Evolutionary conservation across 1,284 basidiomycete genomes (phyloP), one percentile per base, ranked within the genome.

Genomic region (Wolfiporia cocos): DNA sequence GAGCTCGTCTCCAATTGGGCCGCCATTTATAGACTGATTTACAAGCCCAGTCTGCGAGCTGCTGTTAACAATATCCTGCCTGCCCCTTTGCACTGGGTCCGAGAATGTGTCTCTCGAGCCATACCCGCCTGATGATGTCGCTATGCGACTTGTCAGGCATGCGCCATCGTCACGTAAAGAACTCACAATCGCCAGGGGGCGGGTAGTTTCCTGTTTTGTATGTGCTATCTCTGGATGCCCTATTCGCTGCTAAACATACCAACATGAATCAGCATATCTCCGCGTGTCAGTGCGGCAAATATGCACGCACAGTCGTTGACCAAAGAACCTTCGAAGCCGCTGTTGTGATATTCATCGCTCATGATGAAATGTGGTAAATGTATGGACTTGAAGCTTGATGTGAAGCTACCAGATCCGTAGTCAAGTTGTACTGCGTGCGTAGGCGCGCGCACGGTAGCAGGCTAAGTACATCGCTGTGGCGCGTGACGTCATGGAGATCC

Each of bases 91-190:
- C 4, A 48, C 40, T 15, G 39, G 35, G 26, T 50, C 48, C 4
- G 59, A 53, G 48, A 50, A 61, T 33, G 49, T 24, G 47, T 51
- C 46, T 31, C 44, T 20, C 5, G 59, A 56, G 19, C 60, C 53
- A 45, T 58, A 63, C 7, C 63, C 63, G 26, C 63, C 64, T 5
- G 59, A 59, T 0, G 63, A 57, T 7, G 64, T 65, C 12, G 62
- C 64, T 66, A 42, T 12, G 34, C 7, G 11, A 34, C 9, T 3
- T 36, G 18, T 26, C 23, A 14, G 15, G 18, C 6, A 2, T 10
- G 9, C 14, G 17, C n/a, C 17, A n/a, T 24, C 3, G 1, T 29
- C 7, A 21, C 15, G 1, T 14, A 5, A 9, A 9, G 26, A 9
- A 33, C 43, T 40, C 18, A 44, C 43, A 29, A 32, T 44, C 39